These are phyloP conservation scores for Mycena polygramma DNA, from an alignment of 768 basidiomycete genomes.

Conservation along the genomic window DNA sequence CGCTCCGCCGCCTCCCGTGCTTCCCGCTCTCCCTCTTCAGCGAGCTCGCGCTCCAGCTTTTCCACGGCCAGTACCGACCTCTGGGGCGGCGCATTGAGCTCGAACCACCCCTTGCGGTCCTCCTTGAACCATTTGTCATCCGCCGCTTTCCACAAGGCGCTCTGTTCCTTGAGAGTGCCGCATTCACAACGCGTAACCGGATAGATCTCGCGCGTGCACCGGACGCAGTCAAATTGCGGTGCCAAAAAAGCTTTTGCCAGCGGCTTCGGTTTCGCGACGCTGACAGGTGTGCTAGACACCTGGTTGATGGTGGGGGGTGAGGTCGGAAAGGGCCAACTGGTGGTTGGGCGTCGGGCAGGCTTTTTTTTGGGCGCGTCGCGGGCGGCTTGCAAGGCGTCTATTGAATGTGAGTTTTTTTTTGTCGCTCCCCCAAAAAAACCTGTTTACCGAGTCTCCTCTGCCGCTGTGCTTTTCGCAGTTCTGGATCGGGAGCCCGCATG, in stretches of 20 bases:
- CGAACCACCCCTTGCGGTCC: not conserved
- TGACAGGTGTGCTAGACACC: no score
- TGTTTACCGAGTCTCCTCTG: not conserved
- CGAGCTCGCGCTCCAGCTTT: no score
- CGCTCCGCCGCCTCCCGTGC: not conserved
- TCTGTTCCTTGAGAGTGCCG: not conserved
- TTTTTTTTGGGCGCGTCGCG: not conserved
- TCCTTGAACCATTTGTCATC: not conserved
- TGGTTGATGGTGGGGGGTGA: no score
- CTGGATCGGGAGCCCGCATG: not conserved
- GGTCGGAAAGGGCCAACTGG: no score
- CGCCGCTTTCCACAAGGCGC: not conserved
- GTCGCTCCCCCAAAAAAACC: not conserved
- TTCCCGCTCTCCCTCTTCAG: not conserved
- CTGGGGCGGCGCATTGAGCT: not conserved
- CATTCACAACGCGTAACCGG: not conserved
- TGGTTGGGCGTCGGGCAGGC: not conserved
- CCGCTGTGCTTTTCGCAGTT: not conserved
- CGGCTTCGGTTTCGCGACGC: no score
- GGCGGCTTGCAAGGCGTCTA: not conserved
- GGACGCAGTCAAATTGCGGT: not conserved
- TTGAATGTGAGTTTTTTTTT: not conserved
- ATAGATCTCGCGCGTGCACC: not conserved
- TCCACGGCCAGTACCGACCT: no score
- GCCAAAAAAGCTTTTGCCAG: no score